phyloP scores from a whole-genome alignment of 2,329 filamentous ascomycete species.

The Aspergillus ibericus region DNA sequence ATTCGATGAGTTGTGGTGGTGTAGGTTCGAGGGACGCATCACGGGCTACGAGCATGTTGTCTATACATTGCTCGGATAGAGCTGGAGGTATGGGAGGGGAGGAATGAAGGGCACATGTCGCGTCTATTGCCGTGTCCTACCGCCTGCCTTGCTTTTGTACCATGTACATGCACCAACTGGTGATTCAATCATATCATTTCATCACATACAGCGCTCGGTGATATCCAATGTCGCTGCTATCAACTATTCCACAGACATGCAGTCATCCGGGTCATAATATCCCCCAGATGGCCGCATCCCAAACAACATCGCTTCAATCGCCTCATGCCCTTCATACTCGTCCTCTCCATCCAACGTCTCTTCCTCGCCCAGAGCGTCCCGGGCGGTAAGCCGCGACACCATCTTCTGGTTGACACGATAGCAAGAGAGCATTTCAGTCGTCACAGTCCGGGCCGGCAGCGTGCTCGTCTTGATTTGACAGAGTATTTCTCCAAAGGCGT shows the following conservation, averaged over 20 bases:
- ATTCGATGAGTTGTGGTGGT: background rate
- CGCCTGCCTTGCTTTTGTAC: background rate
- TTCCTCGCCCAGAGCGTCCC: conserved; percentile 19
- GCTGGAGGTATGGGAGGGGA: no score
- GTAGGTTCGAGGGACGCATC: background rate
- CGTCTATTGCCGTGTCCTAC: background rate
- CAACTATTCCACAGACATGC: conserved; percentile 26
- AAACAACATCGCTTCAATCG: conserved; percentile 29
- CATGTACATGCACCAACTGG: background rate
- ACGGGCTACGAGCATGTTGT: no score
- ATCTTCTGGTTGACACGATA: conserved; percentile 35
- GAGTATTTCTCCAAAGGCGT: conserved; percentile 35
- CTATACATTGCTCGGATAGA: no score
- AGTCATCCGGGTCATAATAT: conserved; percentile 26
- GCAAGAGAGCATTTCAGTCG: conserved; percentile 29
- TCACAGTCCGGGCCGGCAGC: conserved; percentile 26
- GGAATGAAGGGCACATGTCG: no score
- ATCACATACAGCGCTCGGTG: no score
- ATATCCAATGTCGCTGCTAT: conserved; percentile 12
- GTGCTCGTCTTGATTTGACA: conserved; percentile 34
- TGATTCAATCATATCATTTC: no score
- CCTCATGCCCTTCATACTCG: conserved; percentile 33
- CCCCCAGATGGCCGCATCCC: conserved; percentile 14
- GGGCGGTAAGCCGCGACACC: conserved; percentile 27
- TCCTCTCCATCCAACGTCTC: conserved; percentile 13